phyloP scores from a whole-genome alignment of 345 rosid genomes.

The Eucalyptus tenuipes region DNA sequence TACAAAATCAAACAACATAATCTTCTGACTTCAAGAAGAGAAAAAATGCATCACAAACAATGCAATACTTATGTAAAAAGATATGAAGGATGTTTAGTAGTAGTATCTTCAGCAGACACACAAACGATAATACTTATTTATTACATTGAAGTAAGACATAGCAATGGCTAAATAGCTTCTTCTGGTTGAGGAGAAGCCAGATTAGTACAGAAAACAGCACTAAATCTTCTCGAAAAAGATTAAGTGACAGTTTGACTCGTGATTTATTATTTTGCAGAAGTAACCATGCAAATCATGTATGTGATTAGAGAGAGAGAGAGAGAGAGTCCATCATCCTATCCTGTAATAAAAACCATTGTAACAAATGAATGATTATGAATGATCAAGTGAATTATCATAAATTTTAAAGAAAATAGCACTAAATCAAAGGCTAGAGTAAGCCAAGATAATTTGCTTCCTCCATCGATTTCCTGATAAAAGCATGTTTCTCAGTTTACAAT shows the following conservation, averaged over 20 bases:
- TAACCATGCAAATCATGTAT: neutral
- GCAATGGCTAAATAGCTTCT: neutral
- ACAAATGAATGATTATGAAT: neutral
- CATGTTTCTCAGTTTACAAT: neutral
- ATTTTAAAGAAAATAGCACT: neutral
- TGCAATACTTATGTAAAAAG: neutral
- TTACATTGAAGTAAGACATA: neutral
- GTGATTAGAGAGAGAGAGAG: neutral
- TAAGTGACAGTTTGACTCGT: neutral
- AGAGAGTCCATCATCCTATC: neutral
- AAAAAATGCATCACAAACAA: neutral
- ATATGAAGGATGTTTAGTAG: neutral
- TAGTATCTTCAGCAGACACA: neutral
- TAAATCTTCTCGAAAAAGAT: neutral
- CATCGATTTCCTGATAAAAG: neutral
- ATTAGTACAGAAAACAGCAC: neutral
- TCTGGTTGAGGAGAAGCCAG: neutral
- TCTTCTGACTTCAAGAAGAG: neutral
- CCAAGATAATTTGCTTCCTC: neutral
- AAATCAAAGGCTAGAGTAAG: neutral
- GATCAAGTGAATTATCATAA: neutral
- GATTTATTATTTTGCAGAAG: neutral
- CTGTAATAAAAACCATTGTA: neutral
- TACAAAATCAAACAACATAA: neutral
- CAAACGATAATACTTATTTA: neutral